phyloP scores from a whole-genome alignment of 1,284 basidiomycete species.

The Leccinum pallidistipes region DNA sequence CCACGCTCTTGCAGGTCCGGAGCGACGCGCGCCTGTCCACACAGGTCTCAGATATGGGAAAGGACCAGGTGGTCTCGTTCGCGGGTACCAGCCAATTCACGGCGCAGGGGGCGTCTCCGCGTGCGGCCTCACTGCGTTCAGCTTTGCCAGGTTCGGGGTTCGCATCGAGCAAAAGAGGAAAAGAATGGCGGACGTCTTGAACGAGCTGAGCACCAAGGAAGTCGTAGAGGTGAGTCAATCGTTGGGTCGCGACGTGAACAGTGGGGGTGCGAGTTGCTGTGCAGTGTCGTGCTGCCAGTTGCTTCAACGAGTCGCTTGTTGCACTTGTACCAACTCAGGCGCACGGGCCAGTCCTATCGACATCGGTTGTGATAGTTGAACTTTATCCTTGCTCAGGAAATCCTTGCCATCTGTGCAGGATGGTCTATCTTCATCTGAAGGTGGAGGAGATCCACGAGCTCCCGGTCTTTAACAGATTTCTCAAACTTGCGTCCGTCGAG shows the following conservation, averaged over 20 bases:
- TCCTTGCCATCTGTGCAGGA: constrained; percentile 49
- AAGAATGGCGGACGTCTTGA: constrained; percentile 17
- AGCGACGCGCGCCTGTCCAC: constrained; percentile 6
- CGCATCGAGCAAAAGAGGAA: constrained; percentile 19
- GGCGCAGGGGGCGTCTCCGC: constrained; percentile 42
- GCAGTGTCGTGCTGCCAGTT: neutral
- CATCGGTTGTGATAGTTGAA: neutral
- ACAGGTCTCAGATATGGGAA: constrained; percentile 24
- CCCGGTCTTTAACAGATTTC: constrained; percentile 43
- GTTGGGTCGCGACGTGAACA: neutral
- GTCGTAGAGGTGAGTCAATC: constrained; percentile 24
- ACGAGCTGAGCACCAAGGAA: constrained; percentile 21
- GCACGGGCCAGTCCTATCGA: neutral
- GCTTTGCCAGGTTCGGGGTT: constrained; percentile 50
- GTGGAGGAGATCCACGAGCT: constrained; percentile 49
- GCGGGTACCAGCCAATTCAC: constrained; percentile 51
- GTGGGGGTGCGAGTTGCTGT: neutral
- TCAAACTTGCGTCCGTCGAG: constrained; percentile 40
- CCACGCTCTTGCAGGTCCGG: neutral
- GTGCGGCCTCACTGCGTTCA: constrained; percentile 63
- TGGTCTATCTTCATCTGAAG: constrained; percentile 59
- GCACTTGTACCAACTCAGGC: neutral
- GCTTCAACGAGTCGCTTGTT: neutral
- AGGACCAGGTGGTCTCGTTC: constrained; percentile 40
- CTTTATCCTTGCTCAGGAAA: constrained; percentile 40